phyloP scores from a whole-genome alignment of 2,329 filamentous ascomycete genomes.

The Penicillium brasilianum region DNA sequence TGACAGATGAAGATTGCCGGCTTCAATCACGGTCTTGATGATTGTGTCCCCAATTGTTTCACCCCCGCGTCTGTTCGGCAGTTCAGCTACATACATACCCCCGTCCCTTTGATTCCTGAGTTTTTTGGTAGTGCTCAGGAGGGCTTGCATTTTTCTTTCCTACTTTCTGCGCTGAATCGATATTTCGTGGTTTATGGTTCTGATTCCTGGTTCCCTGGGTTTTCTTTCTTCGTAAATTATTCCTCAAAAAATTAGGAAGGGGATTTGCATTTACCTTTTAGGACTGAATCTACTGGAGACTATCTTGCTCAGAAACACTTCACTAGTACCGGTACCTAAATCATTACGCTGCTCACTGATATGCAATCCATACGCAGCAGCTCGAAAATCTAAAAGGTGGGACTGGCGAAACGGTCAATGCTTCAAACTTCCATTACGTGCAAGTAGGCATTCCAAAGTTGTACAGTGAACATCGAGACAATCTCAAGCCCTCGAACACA shows the following conservation, averaged over 20 bases:
- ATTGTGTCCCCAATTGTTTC: constrained; percentile 7
- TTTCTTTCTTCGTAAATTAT: background rate
- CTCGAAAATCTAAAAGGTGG: too few relatives aligned
- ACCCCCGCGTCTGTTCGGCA: constrained; percentile 9
- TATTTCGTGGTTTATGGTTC: constrained; percentile 3
- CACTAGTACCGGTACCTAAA: too few relatives aligned
- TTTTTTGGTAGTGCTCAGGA: constrained; percentile 6
- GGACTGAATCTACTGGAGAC: background rate
- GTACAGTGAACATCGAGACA: background rate
- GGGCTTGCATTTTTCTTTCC: constrained; percentile 21
- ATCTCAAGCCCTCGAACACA: background rate
- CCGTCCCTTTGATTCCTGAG: constrained; percentile 11
- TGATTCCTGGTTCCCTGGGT: background rate
- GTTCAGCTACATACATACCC: constrained; percentile 30
- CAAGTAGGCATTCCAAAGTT: too few relatives aligned
- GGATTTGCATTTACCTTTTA: background rate
- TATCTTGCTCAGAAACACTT: too few relatives aligned
- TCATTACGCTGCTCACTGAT: too few relatives aligned
- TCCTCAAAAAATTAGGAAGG: background rate
- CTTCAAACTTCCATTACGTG: too few relatives aligned
- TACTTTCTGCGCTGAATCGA: constrained; percentile 2
- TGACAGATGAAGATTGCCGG: constrained; percentile 14
- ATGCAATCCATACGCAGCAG: too few relatives aligned
- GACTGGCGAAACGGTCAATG: too few relatives aligned
- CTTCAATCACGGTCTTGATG: constrained; percentile 9